phyloP scores from a whole-genome alignment of 2,329 filamentous ascomycete genomes.

The Claviceps sorghi region DNA sequence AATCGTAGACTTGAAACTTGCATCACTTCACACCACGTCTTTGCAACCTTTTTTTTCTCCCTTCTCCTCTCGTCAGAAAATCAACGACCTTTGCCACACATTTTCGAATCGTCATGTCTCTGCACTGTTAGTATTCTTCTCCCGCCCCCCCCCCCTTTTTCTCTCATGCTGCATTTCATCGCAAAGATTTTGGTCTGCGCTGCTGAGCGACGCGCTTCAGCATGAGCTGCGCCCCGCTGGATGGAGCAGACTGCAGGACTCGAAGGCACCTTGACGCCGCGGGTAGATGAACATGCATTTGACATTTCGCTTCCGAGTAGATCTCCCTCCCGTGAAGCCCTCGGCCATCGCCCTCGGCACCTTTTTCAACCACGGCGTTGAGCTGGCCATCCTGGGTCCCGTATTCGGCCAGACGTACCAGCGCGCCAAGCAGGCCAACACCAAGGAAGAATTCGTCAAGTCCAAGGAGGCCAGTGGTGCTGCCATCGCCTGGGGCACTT shows the following conservation, averaged over 20 bases:
- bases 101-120: constrained; percentile 33
- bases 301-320: constrained; percentile 17
- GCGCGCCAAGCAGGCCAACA: constrained; percentile 79
- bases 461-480: constrained; percentile 84
- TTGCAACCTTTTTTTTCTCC: not conserved
- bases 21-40: not conserved
- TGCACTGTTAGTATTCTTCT: constrained; percentile 33
- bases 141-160: not conserved
- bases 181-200: not conserved
- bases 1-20: not conserved
- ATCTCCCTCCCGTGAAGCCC: constrained; percentile 73
- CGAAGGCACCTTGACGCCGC: not conserved
- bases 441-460: constrained; percentile 90
- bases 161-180: not conserved
- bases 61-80: not conserved
- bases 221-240: not conserved
- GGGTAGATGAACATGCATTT: not conserved
- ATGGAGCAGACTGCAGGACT: not conserved
- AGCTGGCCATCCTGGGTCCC: constrained; percentile 73
- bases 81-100: not conserved
- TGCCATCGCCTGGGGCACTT: constrained; percentile 79
- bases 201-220: not conserved
- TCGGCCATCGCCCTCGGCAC: constrained; percentile 95
- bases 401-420: constrained; percentile 92
- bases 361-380: constrained; percentile 85